Evolutionary conservation across 2,329 filamentous ascomycete species (phyloP).

Genomic region (Grosmannia serpens): DNA sequence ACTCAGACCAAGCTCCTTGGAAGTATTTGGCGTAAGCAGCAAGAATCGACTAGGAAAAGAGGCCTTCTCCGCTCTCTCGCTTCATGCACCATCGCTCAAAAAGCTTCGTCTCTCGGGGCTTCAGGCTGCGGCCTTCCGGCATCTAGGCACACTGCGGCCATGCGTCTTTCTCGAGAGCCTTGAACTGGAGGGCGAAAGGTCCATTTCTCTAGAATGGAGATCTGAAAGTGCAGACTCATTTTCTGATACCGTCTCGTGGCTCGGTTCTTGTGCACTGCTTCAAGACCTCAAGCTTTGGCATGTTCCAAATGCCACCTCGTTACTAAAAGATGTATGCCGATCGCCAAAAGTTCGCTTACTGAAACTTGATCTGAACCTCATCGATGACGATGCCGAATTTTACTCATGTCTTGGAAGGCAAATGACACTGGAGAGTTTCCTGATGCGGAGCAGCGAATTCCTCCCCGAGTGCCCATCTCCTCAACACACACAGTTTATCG

Average conservation of each 20-base stretch:
- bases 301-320: conserved; percentile 38
- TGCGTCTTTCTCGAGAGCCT: conserved; percentile 24
- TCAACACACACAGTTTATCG: conserved; percentile 21
- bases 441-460: conserved; percentile 12
- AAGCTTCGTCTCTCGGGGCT: conserved; percentile 21
- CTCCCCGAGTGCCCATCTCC: conserved; percentile 14
- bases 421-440: conserved; percentile 25
- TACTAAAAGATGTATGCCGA: conserved; percentile 35
- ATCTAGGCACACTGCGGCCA: conserved; percentile 18
- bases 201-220: conserved; percentile 12
- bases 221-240: conserved; percentile 14
- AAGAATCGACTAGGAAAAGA: conserved; percentile 40
- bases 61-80: conserved; percentile 43
- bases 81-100: conserved; percentile 24
- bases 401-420: conserved; percentile 41
- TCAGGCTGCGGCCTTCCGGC: conserved; percentile 15
- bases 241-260: conserved; percentile 20
- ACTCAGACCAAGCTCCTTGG: conserved; percentile 44
- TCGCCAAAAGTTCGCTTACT: conserved; percentile 31
- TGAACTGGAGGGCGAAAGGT: conserved; percentile 18
- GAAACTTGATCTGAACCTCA: conserved; percentile 33
- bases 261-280: conserved; percentile 30
- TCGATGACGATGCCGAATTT: conserved; percentile 37
- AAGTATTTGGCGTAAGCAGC: conserved; percentile 46
- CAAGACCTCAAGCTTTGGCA: conserved; percentile 36